Base-by-base conservation (phyloP, 352 stramenopile species). In the Phytophthora cajani region DNA sequence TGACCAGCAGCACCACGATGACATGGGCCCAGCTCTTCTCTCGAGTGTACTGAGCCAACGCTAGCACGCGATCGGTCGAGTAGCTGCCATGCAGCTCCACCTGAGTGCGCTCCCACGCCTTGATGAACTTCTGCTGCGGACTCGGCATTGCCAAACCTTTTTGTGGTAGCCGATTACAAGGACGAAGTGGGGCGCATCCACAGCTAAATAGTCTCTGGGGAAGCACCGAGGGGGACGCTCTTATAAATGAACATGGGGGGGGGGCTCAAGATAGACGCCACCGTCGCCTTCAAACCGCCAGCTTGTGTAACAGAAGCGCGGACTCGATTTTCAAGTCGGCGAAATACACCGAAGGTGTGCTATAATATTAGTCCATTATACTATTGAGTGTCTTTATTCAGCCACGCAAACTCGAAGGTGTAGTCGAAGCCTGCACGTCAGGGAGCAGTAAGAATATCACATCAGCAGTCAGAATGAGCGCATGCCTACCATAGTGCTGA, bases 11-110 rank as follows among this genome's bases (percentile, higher is more conserved):
- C 10, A 79, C 36, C 8, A 57, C 23, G 1, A 73, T 40, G 1
- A 65, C n/a, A 2, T 50, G 59, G 3, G 17, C 0, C 46, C 49
- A 64, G 3, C 30, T 60, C 2, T 59, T 68, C 17, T 59, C 49
- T 11, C 42, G 40, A 3, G 36, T 56, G 17, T 67, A 75, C 11
- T 50, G 21, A 12, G 62, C 51, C 7, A 75, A 53, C 6, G 21
- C 40, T 11, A 52, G 30, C 21, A 75, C 42, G 33, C 57, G 62
- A 0, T 67, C 16, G 8, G 42, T 21, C 16, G 68, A 71, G 36
- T 71, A 75, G 10, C 10, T 58, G 5, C 62, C 68, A 36, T 71
- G 47, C 1, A 75, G 57, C n/a, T 75, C 57, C 33, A 71, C 68
- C 32, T 75, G 62, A 3, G 44, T 53, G 10, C 12, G 5, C 2